Percentiles rank a stretch among this genome's conserved stretches.
These are phyloP conservation scores for Ceratobasidium sp. DNA, from an alignment of 1,284 basidiomycete genomes.

Conservation along the genomic window DNA sequence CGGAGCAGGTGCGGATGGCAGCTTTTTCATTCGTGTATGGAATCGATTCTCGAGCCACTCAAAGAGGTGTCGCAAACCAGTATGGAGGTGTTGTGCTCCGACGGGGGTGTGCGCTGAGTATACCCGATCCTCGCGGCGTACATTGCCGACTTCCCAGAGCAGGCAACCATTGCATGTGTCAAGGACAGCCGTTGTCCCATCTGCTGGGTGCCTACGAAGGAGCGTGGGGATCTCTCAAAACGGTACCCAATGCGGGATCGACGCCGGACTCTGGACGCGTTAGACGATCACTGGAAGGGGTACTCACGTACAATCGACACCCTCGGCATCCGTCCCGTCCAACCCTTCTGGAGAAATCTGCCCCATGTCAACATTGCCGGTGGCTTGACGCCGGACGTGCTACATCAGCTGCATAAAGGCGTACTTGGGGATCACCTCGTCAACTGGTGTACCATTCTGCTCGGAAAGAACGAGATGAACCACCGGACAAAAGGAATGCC, in stretches of 20 bases:
- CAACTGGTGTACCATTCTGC: constrained; percentile 45
- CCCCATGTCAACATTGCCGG: constrained; percentile 38
- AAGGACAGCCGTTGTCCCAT: background rate
- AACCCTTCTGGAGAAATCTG: constrained; percentile 53
- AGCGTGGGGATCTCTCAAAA: background rate
- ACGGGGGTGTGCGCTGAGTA: constrained; percentile 3
- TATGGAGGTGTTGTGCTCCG: constrained; percentile 59
- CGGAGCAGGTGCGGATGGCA: background rate
- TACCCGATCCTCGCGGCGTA: background rate
- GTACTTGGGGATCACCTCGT: constrained; percentile 53
- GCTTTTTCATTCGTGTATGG: background rate
- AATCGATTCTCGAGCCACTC: background rate
- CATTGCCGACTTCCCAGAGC: constrained; percentile 6
- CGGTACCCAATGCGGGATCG: background rate
- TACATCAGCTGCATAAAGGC: constrained; percentile 57
- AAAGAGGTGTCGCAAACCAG: constrained; percentile 57
- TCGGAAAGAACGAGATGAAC: constrained; percentile 43
- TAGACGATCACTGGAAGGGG: background rate
- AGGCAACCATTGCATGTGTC: background rate
- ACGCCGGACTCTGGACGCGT: background rate
- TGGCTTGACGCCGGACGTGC: constrained; percentile 53
- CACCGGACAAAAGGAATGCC: constrained; percentile 36
- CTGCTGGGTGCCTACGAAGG: background rate
- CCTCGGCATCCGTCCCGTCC: constrained; percentile 24
- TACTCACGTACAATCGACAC: too few species aligned